These are phyloP conservation scores for Trichoderma semiorbis DNA, from an alignment of 2,329 filamentous ascomycete species.

Conservation along the genomic window DNA sequence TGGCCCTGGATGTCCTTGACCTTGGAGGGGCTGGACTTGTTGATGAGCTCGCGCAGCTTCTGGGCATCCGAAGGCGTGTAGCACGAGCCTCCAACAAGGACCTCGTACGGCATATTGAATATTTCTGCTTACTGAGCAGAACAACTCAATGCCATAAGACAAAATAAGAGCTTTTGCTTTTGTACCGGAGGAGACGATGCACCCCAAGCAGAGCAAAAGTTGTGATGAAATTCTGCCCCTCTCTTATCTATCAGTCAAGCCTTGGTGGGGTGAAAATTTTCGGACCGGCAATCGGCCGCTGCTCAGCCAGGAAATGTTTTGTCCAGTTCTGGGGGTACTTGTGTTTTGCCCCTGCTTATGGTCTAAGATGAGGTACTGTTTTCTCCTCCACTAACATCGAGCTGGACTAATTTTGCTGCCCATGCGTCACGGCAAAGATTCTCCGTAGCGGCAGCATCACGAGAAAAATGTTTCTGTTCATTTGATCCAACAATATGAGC, in stretches of 20 bases:
- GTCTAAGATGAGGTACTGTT: background rate
- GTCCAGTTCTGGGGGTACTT: background rate
- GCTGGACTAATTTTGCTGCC: background rate
- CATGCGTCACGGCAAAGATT: background rate
- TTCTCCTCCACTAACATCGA: background rate
- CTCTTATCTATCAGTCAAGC: constrained; percentile 17
- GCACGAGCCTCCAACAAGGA: constrained; percentile 45
- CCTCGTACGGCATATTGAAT: constrained; percentile 33
- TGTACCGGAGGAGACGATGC: constrained; percentile 13
- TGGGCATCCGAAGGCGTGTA: constrained; percentile 45
- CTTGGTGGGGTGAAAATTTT: constrained; percentile 23
- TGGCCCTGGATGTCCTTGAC: constrained; percentile 49
- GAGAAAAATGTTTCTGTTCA: background rate
- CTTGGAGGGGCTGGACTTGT: constrained; percentile 40
- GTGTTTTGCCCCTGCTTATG: too few species aligned
- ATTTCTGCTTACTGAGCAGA: constrained; percentile 13
- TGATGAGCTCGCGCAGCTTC: constrained; percentile 44
- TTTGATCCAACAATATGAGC: background rate
- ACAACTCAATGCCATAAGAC: constrained; percentile 9
- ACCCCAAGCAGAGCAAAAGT: background rate
- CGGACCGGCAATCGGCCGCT: constrained; percentile 21
- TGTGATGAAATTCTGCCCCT: constrained; percentile 20
- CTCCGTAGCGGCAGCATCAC: background rate
- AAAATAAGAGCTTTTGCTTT: background rate
- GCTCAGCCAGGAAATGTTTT: background rate